Base-by-base conservation (phyloP, 2,329 filamentous ascomycete genomes). In the Aphanoascus verrucosus region DNA sequence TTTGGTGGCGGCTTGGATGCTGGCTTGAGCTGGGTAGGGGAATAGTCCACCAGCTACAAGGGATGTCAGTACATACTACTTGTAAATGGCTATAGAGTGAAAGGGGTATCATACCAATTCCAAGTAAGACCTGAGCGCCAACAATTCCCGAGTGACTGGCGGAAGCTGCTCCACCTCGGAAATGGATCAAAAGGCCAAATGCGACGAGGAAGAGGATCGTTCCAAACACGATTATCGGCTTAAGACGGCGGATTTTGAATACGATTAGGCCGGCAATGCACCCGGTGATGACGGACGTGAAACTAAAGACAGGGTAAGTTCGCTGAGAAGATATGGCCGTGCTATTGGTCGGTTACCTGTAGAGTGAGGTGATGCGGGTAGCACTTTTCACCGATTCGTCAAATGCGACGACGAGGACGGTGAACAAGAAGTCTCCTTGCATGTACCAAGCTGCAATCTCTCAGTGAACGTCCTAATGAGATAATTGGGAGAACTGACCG, bases 351-450 rank as follows among this genome's bases (percentile, higher is more conserved):
- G 17, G 19, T 53, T 38, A 57, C 55, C 55, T 76, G 72, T 84
- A 85, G 1, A 85, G 71, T 0, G 77, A 79, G 0, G 72, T 69
- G 56, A 85, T 76, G 14, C 81, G 77, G 0, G 79, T 83, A 1
- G 82, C 81, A 7, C 70, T 71, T 48, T 69, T 71, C 58, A 79
- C 64, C 49, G 72, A 76, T 57, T 83, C 80, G 63, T 82, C 72
- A 60, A 84, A 85, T 35, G 74, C 76, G 15, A 85, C 78, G 9
- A 77, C 64, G 1, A 85, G 74, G 1, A 84, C 76, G 0, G 81
- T 82, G 67, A 77, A 84, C 2, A 85, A 73, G 64, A 78, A 84
- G 61, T 83, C 78, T 19, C 77, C 79, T 64, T 85, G 82, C 65
- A 83, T 73, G 56, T 76, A 77, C 80, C 80, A 84, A 0, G 67